Evolutionary conservation across 139 green algal species (phyloP).

Genomic region (Chlorella ohadii): DNA sequence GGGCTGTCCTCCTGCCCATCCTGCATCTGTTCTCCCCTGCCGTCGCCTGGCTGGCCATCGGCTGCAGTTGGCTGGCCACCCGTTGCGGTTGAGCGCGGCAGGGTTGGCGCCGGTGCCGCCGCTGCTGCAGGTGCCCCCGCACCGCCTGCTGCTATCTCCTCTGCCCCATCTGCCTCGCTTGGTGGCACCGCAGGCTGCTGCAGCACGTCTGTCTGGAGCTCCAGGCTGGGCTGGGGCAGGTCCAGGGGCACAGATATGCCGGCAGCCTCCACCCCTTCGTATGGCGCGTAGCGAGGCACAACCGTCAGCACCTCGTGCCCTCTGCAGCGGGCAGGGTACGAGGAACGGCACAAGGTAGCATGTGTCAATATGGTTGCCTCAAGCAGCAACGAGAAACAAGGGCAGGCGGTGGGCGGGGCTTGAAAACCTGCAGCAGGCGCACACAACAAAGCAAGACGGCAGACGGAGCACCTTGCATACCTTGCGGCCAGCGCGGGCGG

Average conservation of each 20-base stretch:
- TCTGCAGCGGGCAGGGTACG: slow-evolving; percentile 38
- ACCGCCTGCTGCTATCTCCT: neutral
- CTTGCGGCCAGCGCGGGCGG: slow-evolving; percentile 66
- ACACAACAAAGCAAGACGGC: neutral
- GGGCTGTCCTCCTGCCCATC: neutral
- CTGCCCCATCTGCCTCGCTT: neutral
- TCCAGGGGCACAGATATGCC: slow-evolving; percentile 63
- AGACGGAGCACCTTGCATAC: slow-evolving; percentile 4
- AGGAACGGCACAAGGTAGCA: too few species aligned
- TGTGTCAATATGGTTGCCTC: too few species aligned
- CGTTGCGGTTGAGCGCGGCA: neutral
- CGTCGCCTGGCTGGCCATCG: neutral
- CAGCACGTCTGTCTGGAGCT: neutral
- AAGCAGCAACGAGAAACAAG: too few species aligned
- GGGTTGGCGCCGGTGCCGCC: neutral
- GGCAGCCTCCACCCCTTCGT: slow-evolving; percentile 63
- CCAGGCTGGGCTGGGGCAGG: slow-evolving; percentile 39
- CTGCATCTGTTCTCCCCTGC: neutral
- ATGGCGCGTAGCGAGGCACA: slow-evolving; percentile 71
- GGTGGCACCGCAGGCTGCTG: neutral
- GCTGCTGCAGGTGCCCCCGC: neutral
- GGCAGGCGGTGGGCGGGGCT: too few species aligned
- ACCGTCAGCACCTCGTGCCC: slow-evolving; percentile 89
- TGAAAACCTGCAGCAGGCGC: neutral
- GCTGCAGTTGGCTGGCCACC: neutral